Evolutionary conservation across 192 early-diverging fungal species (phyloP).

Genomic region (Gonapodya prolifera): DNA sequence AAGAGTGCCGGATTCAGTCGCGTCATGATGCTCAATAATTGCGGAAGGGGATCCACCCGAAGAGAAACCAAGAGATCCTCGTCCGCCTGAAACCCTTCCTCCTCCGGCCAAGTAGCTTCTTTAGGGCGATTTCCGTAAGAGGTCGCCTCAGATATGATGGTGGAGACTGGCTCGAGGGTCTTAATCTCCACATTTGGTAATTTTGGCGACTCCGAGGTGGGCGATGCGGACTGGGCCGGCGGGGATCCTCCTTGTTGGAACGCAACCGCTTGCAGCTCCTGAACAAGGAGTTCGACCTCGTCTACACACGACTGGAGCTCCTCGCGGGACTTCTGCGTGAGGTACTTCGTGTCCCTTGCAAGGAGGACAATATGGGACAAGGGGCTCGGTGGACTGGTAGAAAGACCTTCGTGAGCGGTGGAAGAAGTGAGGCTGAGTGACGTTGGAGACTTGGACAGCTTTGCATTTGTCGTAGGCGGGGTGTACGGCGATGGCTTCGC

Average conservation of each 20-base stretch:
- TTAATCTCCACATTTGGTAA: not conserved
- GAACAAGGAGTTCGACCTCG: not conserved
- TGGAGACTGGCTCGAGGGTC: not conserved
- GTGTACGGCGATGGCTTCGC: too few species aligned
- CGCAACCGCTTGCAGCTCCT: not conserved
- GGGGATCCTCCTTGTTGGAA: not conserved
- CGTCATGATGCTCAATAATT: not conserved
- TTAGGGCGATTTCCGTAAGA: not conserved
- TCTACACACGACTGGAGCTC: not conserved
- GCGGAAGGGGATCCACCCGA: not conserved
- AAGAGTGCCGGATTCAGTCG: not conserved
- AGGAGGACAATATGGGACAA: not conserved
- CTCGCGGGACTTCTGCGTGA: not conserved
- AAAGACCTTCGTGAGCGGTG: not conserved
- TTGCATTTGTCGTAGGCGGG: not conserved
- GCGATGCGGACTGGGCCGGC: not conserved
- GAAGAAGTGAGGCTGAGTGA: not conserved
- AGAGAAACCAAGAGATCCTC: not conserved
- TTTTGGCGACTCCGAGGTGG: not conserved
- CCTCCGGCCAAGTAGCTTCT: not conserved
- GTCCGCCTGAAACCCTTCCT: not conserved
- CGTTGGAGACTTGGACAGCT: not conserved
- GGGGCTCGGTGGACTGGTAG: not conserved
- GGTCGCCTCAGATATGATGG: not conserved
- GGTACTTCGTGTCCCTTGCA: not conserved